Conservation (phyloP, 1,284 basidiomycete species). For the Pseudozyma flocculosa region DNA sequence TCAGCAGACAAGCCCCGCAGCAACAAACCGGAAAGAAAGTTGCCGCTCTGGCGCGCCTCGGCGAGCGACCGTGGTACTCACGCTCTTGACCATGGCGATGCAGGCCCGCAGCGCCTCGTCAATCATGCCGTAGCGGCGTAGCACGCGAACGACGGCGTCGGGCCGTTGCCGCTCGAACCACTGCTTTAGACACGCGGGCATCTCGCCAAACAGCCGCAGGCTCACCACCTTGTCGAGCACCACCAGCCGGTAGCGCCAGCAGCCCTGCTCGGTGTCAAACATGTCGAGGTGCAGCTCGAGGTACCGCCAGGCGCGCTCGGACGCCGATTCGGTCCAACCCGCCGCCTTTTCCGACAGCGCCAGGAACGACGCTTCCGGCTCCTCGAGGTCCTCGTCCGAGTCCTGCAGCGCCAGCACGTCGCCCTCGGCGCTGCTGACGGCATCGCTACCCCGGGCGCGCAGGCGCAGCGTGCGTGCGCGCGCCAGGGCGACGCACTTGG, state of each 20-base stretch:
- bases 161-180: conserved; percentile 72
- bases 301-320: conserved; percentile 83
- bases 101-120: conserved; percentile 74
- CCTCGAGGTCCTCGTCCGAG: conserved; percentile 35
- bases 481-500: conserved; percentile 67
- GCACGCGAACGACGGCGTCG: conserved; percentile 74
- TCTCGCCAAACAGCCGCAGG: conserved; percentile 64
- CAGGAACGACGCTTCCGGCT: conserved; percentile 45
- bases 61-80: conserved; percentile 55
- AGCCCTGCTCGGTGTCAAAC: conserved; percentile 65
- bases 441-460: background rate
- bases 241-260: conserved; percentile 67
- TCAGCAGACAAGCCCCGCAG: too few species aligned
- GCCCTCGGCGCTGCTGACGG: conserved; percentile 5
- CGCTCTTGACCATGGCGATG: conserved; percentile 70
- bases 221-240: conserved; percentile 75
- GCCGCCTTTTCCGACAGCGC: conserved; percentile 53
- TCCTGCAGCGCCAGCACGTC: conserved; percentile 36
- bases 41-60: too few species aligned
- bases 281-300: conserved; percentile 75
- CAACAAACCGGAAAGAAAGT: too few species aligned
- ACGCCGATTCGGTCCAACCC: conserved; percentile 77
- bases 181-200: conserved; percentile 80
- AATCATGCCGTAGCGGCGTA: conserved; percentile 75
- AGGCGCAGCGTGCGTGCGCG: conserved; percentile 16